These are phyloP conservation scores for Penstemon eatonii DNA, from an alignment of 257 asterid species.

Conservation along the genomic window DNA sequence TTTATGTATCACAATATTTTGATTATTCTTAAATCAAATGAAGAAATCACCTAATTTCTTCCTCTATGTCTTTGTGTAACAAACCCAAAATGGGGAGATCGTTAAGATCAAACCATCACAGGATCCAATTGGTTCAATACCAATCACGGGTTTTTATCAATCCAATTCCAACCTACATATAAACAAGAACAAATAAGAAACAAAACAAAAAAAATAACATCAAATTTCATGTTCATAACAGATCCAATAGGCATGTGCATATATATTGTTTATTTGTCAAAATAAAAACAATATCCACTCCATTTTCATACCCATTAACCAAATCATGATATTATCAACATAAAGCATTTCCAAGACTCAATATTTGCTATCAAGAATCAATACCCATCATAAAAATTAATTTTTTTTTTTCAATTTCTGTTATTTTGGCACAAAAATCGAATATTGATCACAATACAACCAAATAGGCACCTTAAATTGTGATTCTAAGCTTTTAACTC, in stretches of 20 bases:
- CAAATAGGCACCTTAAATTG: conserved; percentile 15
- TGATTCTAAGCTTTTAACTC: not conserved
- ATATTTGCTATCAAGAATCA: not conserved
- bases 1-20: conserved; percentile 15
- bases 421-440: conserved; percentile 20
- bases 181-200: conserved; percentile 1
- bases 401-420: not conserved
- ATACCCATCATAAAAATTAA: not conserved
- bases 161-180: conserved; percentile 37
- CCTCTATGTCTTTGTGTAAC: conserved; percentile 10
- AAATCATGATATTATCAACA: conserved; percentile 1
- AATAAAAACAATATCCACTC: conserved; percentile 15
- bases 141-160: conserved; percentile 24
- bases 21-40: conserved; percentile 24
- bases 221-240: conserved; percentile 31
- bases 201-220: conserved; percentile 22
- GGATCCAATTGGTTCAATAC: conserved; percentile 31
- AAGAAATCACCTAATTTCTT: conserved; percentile 26
- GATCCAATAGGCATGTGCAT: conserved; percentile 39
- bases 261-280: conserved; percentile 19
- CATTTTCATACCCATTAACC: conserved; percentile 25
- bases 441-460: conserved; percentile 29
- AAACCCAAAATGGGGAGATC: conserved; percentile 24
- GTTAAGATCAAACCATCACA: conserved; percentile 39
- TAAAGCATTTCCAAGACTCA: not conserved